Evolutionary conservation across 176 grass and related monocot genomes (phyloP), one percentile per base, ranked within the genome.

Genomic region (Hyparrhenia diplandra): DNA sequence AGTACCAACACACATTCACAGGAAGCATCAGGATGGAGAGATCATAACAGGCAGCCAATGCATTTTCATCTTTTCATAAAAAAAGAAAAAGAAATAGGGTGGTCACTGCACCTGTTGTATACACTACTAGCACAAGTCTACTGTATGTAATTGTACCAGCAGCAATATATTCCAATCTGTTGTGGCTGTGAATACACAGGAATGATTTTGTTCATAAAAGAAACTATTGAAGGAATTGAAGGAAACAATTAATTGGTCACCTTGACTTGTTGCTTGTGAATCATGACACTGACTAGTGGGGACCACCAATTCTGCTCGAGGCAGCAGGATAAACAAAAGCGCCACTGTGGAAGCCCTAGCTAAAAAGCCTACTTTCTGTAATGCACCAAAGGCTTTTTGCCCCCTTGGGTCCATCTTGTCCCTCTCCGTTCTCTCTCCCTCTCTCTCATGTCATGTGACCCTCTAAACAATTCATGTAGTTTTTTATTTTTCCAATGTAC

Each of bases 361-460:
- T 80, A 76, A 86, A 94, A 94, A 85, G 89, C 71, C 61, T 85
- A 83, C 87, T 84, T 85, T 94, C 83, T 85, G 65, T 85, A 77
- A 85, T 77, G 73, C 82, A 66, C 73, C 66, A 66, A 86, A 86
- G 47, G 67, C 67, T 78, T 77, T 85, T 85, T 17, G n/a, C 16
- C 49, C 49, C 36, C 78, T 55, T 69, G 68, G 81, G 81, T 86
- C 78, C 87, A 89, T 85, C 77, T 71, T 89, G 87, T 84, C 63
- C 54, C 77, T 69, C 69, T 14, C 47, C 23, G 42, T 21, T 23
- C 55, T 43, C 14, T n/a, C n/a, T n/a, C n/a, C n/a, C 71, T 24
- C 37, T 55, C 82, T 63, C 77, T 45, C 77, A 13, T 24, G 28
- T 64, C 80, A 64, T 55, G 76, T 75, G 77, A 64, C 71, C 30